A percentile compares a stretch with the other conserved stretches of the same genome.
Evolutionary conservation across 192 early-diverging fungal species (phyloP).

Genomic region (Haplosporangium gracile): DNA sequence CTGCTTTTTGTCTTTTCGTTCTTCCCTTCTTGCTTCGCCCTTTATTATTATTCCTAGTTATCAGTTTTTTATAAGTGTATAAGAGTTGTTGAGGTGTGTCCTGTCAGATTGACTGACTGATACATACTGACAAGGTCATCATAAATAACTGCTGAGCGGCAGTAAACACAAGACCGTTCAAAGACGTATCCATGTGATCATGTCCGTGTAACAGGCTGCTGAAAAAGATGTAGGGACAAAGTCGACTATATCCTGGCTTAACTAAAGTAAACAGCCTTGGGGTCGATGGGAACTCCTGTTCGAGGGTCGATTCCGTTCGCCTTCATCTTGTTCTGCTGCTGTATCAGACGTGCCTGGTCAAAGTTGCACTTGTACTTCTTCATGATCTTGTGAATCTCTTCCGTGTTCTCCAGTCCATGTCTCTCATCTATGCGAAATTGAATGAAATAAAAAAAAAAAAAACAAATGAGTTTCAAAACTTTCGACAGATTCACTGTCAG

Average conservation of each 20-base stretch:
- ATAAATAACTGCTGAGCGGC: too few relatives aligned
- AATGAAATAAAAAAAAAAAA: not conserved
- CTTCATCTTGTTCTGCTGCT: slow-evolving; percentile 66
- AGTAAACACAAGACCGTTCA: too few relatives aligned
- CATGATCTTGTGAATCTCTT: slow-evolving; percentile 70
- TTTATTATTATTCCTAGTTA: not conserved
- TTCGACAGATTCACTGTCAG: not conserved
- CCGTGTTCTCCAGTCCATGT: slow-evolving; percentile 65
- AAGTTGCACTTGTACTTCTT: slow-evolving; percentile 63
- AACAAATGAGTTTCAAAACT: not conserved
- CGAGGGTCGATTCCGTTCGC: slow-evolving; percentile 71
- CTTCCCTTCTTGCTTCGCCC: not conserved
- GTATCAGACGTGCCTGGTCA: slow-evolving; percentile 71
- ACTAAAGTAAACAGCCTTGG: slow-evolving; percentile 68
- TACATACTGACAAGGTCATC: too few relatives aligned
- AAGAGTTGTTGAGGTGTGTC: not conserved
- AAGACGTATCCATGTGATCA: not conserved
- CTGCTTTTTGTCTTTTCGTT: not conserved
- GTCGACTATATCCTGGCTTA: not conserved
- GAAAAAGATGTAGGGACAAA: too few relatives aligned
- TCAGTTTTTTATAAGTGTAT: not conserved
- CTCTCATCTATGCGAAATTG: slow-evolving; percentile 43
- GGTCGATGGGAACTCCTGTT: slow-evolving; percentile 68
- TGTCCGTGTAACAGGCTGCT: too few relatives aligned
- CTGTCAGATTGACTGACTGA: not conserved